phyloP scores from a whole-genome alignment of 345 rosid species.

The thale cress (Arabidopsis thaliana) region TAIR10.1 NC_003076.8:26681001-26681500 shows the following conservation, averaged over 20 bases:
- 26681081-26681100: neutral
- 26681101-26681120: neutral
- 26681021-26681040: conserved; percentile 26
- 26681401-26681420: conserved; percentile 21
- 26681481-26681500: conserved; percentile 2
- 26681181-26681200: conserved; percentile 13
- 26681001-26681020: conserved; percentile 33
- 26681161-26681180: conserved; percentile 25
- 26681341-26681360: conserved; percentile 27
- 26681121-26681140: conserved; percentile 24
- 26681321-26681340: conserved; percentile 38
- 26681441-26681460: conserved; percentile 24
- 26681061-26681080: conserved; percentile 2
- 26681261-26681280: conserved; percentile 7
- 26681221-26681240: conserved; percentile 28
- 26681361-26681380: conserved; percentile 45
- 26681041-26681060: neutral
- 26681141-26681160: conserved; percentile 29
- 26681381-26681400: conserved; percentile 15
- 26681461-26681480: neutral
- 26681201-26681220: conserved; percentile 26
- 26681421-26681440: conserved; percentile 16
- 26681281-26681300: conserved; percentile 8
- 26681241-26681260: conserved; percentile 20
- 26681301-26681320: conserved; percentile 26